Evolutionary conservation across 176 grass and related monocot species (phyloP).

Genomic region (Dactylis glomerata): DNA sequence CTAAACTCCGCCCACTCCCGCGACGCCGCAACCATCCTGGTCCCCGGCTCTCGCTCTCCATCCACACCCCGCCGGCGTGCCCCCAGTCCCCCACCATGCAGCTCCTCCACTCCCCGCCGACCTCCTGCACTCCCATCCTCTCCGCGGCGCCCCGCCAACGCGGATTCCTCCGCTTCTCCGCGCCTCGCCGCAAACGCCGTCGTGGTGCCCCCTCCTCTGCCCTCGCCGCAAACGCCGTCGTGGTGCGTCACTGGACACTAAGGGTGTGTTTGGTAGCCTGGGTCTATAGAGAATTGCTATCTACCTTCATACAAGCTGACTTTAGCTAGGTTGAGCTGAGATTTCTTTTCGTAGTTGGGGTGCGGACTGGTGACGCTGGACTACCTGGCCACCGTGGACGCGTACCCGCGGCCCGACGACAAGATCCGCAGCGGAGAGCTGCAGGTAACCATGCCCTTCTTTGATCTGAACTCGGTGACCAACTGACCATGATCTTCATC

Average conservation of each 20-base stretch:
- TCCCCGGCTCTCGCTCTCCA: background rate
- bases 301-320: too few species aligned
- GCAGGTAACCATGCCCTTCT: conserved; percentile 10
- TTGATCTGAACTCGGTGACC: background rate
- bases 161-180: background rate
- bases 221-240: conserved; percentile 7
- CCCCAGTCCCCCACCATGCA: background rate
- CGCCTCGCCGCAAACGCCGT: too few species aligned
- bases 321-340: too few species aligned
- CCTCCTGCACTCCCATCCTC: background rate
- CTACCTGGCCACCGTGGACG: conserved; percentile 48
- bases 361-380: conserved; percentile 54
- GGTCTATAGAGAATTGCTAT: too few species aligned
- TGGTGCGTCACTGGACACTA: too few species aligned
- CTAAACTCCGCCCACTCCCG: background rate
- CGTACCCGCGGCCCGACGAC: conserved; percentile 50
- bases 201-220: background rate
- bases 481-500: background rate
- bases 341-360: conserved; percentile 29
- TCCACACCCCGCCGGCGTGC: background rate
- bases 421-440: conserved; percentile 51
- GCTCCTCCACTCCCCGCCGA: background rate
- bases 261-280: too few species aligned
- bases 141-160: background rate
- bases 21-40: background rate